phyloP scores from a whole-genome alignment of 164 flowering plant genomes.

The Cinnamomum chago region DNA sequence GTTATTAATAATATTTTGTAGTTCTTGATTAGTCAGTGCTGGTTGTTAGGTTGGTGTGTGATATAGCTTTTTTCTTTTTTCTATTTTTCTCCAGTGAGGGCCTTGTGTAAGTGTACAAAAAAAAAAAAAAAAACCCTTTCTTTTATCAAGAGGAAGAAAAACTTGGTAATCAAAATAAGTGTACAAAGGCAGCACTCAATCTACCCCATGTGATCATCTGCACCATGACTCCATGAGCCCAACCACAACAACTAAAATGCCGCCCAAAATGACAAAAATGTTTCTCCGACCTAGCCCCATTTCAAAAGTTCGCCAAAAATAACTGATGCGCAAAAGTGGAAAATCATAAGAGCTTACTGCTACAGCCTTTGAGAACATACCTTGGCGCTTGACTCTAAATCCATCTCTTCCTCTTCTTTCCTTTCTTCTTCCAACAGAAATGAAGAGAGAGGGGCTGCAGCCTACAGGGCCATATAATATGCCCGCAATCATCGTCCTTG shows the following conservation, averaged over 20 bases:
- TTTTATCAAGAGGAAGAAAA: no score
- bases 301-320: neutral
- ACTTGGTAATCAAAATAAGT: no score
- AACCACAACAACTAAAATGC: neutral
- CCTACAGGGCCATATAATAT: neutral
- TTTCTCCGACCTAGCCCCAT: neutral
- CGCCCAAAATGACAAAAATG: neutral
- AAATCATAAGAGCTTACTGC: no score
- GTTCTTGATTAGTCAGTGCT: no score
- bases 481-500: neutral
- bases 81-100: no score
- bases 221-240: neutral
- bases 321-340: no score
- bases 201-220: neutral
- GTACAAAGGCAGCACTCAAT: no score
- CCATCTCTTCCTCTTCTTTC: neutral
- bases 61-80: no score
- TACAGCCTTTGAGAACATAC: neutral
- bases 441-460: neutral
- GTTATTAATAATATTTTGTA: no score
- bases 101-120: no score
- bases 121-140: no score
- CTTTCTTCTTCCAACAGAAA: neutral
- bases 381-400: neutral
- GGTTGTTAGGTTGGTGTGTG: no score